phyloP scores from a whole-genome alignment of 2,329 filamentous ascomycete species.

The Diaporthe longicolla region DNA sequence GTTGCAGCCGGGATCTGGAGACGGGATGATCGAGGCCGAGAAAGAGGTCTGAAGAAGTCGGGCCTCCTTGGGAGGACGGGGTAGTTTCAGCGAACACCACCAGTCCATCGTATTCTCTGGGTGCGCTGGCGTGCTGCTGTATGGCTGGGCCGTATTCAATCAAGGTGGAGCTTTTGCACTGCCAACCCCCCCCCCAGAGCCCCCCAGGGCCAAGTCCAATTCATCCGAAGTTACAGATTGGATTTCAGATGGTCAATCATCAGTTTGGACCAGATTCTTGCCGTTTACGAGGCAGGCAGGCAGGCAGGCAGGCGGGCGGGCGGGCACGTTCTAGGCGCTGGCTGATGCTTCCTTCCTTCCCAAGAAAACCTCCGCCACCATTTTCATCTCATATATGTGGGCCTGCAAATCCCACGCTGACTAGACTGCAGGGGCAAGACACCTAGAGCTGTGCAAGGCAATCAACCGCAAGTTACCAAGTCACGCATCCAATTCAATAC shows the following conservation, averaged over 20 bases:
- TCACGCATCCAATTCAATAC: slow-evolving; percentile 11
- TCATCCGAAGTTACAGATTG: slow-evolving; percentile 29
- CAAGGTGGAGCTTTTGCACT: slow-evolving; percentile 10
- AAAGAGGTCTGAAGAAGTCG: slow-evolving; percentile 19
- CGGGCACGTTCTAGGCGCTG: slow-evolving; percentile 11
- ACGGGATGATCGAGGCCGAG: slow-evolving; percentile 33
- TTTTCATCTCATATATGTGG: slow-evolving; percentile 36
- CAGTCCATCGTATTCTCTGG: not conserved
- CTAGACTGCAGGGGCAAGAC: slow-evolving; percentile 19
- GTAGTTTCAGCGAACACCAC: slow-evolving; percentile 9
- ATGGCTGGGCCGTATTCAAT: not conserved
- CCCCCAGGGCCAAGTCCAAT: slow-evolving; percentile 19
- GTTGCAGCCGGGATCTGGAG: slow-evolving; percentile 30
- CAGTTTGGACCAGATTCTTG: slow-evolving; percentile 6
- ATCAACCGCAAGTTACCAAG: slow-evolving; percentile 6
- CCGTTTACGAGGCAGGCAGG: not conserved
- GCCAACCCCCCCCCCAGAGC: not conserved
- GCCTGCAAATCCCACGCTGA: slow-evolving; percentile 27
- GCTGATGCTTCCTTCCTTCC: slow-evolving; percentile 1
- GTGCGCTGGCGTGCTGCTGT: not conserved
- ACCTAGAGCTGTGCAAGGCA: slow-evolving; percentile 18
- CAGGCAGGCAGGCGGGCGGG: not conserved
- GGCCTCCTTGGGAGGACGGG: not conserved
- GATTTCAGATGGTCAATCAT: slow-evolving; percentile 34
- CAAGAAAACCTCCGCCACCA: slow-evolving; percentile 28